phyloP scores from a whole-genome alignment of 768 basidiomycete genomes.

The Mycena crocata region DNA sequence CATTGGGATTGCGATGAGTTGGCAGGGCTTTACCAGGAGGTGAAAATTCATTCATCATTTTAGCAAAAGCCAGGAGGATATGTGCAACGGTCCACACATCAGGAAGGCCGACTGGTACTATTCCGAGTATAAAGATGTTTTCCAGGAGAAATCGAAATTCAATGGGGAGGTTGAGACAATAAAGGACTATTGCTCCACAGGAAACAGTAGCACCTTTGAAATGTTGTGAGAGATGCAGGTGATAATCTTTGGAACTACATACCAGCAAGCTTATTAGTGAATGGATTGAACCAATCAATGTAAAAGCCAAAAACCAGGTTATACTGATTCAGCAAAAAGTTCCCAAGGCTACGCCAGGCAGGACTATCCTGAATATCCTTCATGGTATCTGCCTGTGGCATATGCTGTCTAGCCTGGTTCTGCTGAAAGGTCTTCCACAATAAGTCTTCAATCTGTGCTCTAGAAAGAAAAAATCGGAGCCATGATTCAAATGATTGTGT shows the following conservation, averaged over 20 bases:
- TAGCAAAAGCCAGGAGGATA: conserved; percentile 25
- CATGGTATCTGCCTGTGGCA: background rate
- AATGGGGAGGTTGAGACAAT: conserved; percentile 32
- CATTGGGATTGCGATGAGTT: background rate
- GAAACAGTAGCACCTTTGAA: conserved; percentile 31
- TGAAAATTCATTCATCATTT: conserved; percentile 37
- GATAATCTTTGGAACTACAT: no score
- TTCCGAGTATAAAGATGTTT: conserved; percentile 26
- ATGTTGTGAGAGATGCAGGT: no score
- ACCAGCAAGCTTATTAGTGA: conserved; percentile 35
- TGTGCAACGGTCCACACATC: conserved; percentile 28
- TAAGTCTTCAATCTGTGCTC: background rate
- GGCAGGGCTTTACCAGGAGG: background rate
- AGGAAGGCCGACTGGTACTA: conserved; percentile 30
- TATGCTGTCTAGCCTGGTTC: background rate
- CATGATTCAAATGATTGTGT: conserved; percentile 13
- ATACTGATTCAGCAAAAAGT: background rate
- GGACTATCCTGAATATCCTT: no score
- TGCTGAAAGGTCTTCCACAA: background rate
- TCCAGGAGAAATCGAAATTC: conserved; percentile 26
- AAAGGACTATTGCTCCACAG: conserved; percentile 30
- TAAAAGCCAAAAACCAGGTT: conserved; percentile 38
- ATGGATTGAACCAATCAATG: conserved; percentile 44
- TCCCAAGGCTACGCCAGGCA: conserved; percentile 17
- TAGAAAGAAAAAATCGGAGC: conserved; percentile 5